Base-by-base conservation (phyloP, 2,329 filamentous ascomycete species). In the Hymenoscyphus infarciens region DNA sequence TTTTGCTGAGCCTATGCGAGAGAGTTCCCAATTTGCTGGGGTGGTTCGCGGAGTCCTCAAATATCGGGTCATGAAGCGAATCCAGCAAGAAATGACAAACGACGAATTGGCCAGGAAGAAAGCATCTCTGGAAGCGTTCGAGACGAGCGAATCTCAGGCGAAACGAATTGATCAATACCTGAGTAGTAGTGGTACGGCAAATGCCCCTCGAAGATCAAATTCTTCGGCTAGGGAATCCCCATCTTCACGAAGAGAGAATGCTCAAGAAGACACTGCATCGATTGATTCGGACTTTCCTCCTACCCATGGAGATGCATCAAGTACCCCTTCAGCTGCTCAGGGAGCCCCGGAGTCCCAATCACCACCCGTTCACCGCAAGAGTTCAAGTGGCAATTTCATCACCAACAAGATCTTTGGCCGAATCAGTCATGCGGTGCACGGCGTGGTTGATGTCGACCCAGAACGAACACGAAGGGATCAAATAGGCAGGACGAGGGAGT, bases 201-300 rank as follows among this genome's bases (percentile, higher is more conserved):
- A 73, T 74, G 77, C 87, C 1, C 87, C 90, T 3, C 85, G 86
- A 70, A 84, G 92, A 65, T 94, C 92, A 6, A 79, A 84, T 13
- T 82, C 72, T 74, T 82, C 72, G 74, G 85, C 82, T 11, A 78
- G 80, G 59, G 83, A 82, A 59, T 75, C 78, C 3, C 79, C 80
- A 62, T 79, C 63, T 62, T 79, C 63, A 1, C 64, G 67, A 58
- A 64, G 82, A 64, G 85, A 88, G 62, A 82, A 81, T 59, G 82
- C 82, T 70, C 78, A 80, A 73, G 90, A 94, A 63, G 92, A 97
- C 71, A 91, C 92, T 1, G 90, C 90, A 31, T 96, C 92, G 0
- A 92, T 97, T 63, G 95, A 99, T 75, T 97, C 93, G 0, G 95
- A 98, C 74, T 99, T 99, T 67, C 93, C 94, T 2, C 90, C 92